Percentiles rank a stretch among this genome's conserved stretches.
These are phyloP conservation scores for Leccinum subrobustum DNA, from an alignment of 1,284 basidiomycete genomes.

Conservation along the genomic window DNA sequence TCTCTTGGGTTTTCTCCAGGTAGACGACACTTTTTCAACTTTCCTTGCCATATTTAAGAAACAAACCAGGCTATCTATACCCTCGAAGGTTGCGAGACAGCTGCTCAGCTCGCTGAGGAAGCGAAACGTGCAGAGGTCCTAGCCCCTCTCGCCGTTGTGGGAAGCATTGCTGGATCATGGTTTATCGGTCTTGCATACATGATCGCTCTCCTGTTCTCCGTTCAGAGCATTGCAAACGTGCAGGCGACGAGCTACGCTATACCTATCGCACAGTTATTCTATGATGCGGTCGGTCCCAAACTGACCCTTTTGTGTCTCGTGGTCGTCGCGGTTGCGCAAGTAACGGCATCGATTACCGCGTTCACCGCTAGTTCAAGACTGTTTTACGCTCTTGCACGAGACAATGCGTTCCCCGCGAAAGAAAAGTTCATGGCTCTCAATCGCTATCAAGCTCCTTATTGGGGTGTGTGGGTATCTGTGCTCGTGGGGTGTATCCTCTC, in stretches of 20 bases:
- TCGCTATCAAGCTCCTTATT: constrained; percentile 53
- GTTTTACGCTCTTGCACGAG: constrained; percentile 56
- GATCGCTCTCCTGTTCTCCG: constrained; percentile 57
- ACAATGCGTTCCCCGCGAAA: constrained; percentile 50
- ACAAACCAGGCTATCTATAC: constrained; percentile 53
- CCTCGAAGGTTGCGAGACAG: constrained; percentile 62
- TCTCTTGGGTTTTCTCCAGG: constrained; percentile 43
- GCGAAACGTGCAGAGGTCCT: constrained; percentile 55
- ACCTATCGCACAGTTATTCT: constrained; percentile 58
- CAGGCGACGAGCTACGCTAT: constrained; percentile 52
- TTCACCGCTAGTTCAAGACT: constrained; percentile 59
- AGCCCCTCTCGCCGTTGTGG: constrained; percentile 55
- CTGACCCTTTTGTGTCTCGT: constrained; percentile 53
- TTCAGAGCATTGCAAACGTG: constrained; percentile 51
- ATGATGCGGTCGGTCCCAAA: constrained; percentile 50
- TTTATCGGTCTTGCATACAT: constrained; percentile 57
- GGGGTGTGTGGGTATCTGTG: constrained; percentile 56
- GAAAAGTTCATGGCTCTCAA: constrained; percentile 49
- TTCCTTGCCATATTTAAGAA: not conserved
- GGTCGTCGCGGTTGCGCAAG: constrained; percentile 50
- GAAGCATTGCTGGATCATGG: constrained; percentile 60
- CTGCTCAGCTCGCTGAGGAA: constrained; percentile 62
- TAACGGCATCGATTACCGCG: constrained; percentile 58
- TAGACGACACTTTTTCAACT: constrained; percentile 8
- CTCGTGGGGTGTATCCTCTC: constrained; percentile 54